Evolutionary conservation across 2,329 filamentous ascomycete genomes (phyloP).

Genomic region (Incumbomyces lentus): DNA sequence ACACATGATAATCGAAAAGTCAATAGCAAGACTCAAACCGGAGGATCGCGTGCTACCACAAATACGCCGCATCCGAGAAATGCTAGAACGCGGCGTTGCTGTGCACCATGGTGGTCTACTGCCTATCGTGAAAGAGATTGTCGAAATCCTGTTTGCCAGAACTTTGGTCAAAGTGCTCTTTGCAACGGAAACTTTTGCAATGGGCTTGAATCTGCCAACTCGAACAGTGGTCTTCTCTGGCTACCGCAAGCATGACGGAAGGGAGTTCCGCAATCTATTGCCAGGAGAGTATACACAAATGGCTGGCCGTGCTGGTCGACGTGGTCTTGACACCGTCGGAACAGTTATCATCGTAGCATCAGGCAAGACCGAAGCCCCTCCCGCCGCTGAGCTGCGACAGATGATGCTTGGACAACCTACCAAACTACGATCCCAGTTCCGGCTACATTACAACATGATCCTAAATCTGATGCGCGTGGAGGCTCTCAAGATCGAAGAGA

Average conservation of each 20-base stretch:
- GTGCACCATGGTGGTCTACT: conserved; percentile 92
- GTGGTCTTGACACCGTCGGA: conserved; percentile 85
- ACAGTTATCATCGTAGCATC: conserved; percentile 84
- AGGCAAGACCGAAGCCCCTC: conserved; percentile 76
- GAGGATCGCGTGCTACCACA: conserved; percentile 88
- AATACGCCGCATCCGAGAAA: conserved; percentile 74
- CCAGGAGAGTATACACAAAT: conserved; percentile 98
- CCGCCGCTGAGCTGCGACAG: conserved; percentile 68
- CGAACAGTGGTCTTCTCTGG: conserved; percentile 96
- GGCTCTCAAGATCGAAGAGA: conserved; percentile 95
- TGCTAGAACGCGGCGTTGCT: conserved; percentile 79
- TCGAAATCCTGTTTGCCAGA: conserved; percentile 91
- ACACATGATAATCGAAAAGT: conserved; percentile 95
- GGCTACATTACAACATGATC: conserved; percentile 99
- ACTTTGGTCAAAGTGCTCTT: conserved; percentile 95
- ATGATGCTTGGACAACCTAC: conserved; percentile 96
- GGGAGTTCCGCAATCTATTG: conserved; percentile 78
- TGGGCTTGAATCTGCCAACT: conserved; percentile 93
- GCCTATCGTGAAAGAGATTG: conserved; percentile 94
- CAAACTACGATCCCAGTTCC: conserved; percentile 90
- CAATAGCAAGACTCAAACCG: conserved; percentile 76
- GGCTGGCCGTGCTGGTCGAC: conserved; percentile 86
- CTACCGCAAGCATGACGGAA: conserved; percentile 90
- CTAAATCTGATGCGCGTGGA: conserved; percentile 89
- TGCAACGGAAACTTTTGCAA: conserved; percentile 95